Evolutionary conservation across 106 monocot species (phyloP).

Genomic region (Allium cepa): DNA sequence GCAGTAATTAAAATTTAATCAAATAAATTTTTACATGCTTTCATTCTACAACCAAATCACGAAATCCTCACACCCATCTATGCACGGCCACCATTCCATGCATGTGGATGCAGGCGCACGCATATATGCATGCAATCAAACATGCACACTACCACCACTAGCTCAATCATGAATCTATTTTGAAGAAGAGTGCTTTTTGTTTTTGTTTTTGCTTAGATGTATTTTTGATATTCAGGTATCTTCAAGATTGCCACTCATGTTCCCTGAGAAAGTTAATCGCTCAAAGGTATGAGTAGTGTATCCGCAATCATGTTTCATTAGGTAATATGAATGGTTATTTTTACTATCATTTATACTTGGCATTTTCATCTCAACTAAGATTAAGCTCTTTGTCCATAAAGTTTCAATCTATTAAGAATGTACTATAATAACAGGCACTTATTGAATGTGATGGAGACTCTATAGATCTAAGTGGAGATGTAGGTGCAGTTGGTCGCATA

Average conservation of each 20-base stretch:
- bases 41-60: background rate
- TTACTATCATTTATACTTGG: too few relatives aligned
- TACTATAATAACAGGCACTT: slow-evolving; percentile 51
- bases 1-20: background rate
- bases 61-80: background rate
- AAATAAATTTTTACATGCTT: background rate
- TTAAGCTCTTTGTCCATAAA: background rate
- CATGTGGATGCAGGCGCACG: background rate
- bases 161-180: background rate
- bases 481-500: slow-evolving; percentile 85
- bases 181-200: slow-evolving; percentile 1
- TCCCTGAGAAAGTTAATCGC: slow-evolving; percentile 89
- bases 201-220: background rate
- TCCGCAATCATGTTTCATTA: too few relatives aligned
- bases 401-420: slow-evolving; percentile 3
- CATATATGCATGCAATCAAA: background rate
- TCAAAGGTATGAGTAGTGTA: slow-evolving; percentile 45
- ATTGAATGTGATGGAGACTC: slow-evolving; percentile 95
- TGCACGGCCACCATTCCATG: too few relatives aligned
- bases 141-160: background rate
- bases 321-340: too few relatives aligned
- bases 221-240: slow-evolving; percentile 42
- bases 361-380: too few relatives aligned
- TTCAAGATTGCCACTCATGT: slow-evolving; percentile 64
- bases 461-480: slow-evolving; percentile 94